Evolutionary conservation across 139 green algal species (phyloP), one percentile per base, ranked within the genome.

Genomic region (Closterium sp.): DNA sequence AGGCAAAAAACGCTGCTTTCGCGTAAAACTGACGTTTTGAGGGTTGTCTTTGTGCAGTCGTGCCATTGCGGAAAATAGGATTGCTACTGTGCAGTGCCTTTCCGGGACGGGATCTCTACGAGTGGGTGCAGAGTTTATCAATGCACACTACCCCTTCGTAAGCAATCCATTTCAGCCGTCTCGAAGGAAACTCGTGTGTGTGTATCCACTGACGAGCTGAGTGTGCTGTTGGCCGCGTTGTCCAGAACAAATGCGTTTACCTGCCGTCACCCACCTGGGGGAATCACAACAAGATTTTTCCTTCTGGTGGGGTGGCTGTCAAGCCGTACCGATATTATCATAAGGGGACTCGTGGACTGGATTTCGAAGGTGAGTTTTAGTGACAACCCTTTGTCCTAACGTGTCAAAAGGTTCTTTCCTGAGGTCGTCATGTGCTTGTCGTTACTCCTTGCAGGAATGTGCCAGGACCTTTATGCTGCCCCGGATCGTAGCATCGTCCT

Each of bases 271-370:
- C 91, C 1, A 93, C 91, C 12, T 93, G 91, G 91, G 91, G 91
- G 91, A 98, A 98, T 95, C 97, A 98, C 94, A 95, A 97, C 95
- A 97, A 96, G 95, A 97, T 97, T 85, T 97, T 93, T 64, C 88
- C 91, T 66, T 92, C 94, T 28, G 95, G 91, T 0, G 93, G 95
- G 30, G 89, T 97, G 9, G 34, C 88, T 28, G 88, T 93, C 31
- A 76, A 83, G n/a, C 32, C 35, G 19, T 95, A 96, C 93, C 93
- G 95, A 21, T 98, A 98, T 95, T 98, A 98, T 95, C 96, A 98
- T 89, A 93, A 96, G 7, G 95, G 95, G 64, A 98, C 97, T 4
- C 91, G 95, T 3, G 97, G 97, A 19, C 95, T 98, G 21, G 96
- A 98, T 90, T 96, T 98, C n/a, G 30, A 91, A 86, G 88, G 87